Evolutionary conservation across 1,284 basidiomycete genomes (phyloP).

Genomic region (Meira nashicola): DNA sequence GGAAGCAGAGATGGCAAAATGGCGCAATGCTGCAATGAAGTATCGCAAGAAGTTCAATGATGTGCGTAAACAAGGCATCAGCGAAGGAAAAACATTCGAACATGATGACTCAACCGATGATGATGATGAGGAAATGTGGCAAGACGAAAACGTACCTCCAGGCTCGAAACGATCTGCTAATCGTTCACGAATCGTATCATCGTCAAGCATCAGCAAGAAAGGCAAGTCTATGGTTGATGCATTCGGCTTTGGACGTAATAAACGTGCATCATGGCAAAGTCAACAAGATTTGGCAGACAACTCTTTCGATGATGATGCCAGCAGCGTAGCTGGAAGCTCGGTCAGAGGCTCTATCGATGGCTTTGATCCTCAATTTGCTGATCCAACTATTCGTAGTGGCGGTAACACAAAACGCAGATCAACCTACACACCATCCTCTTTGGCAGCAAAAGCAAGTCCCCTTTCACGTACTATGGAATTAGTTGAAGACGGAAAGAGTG

Average conservation of each 20-base stretch:
- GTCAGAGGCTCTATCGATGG: slow-evolving; percentile 35
- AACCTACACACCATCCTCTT: not conserved
- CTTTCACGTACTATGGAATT: slow-evolving; percentile 7
- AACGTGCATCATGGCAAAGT: not conserved
- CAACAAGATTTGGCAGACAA: not conserved
- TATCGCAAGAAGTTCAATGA: slow-evolving; percentile 38
- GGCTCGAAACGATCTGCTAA: not conserved
- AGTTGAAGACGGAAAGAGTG: slow-evolving; percentile 16
- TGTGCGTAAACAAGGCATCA: slow-evolving; percentile 65
- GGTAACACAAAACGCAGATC: not conserved
- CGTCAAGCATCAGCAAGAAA: not conserved
- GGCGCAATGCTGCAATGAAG: slow-evolving; percentile 1
- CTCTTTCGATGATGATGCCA: not conserved
- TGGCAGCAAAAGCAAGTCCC: slow-evolving; percentile 1
- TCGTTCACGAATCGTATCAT: not conserved
- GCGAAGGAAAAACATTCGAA: not conserved
- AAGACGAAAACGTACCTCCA: not conserved
- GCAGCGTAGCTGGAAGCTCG: not conserved
- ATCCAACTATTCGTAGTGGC: slow-evolving; percentile 34
- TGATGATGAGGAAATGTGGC: not conserved
- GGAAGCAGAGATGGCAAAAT: slow-evolving; percentile 5
- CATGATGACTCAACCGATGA: slow-evolving; percentile 7
- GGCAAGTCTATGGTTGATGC: slow-evolving; percentile 2
- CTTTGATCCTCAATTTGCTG: slow-evolving; percentile 39
- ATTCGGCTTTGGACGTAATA: slow-evolving; percentile 5